phyloP scores from a whole-genome alignment of 176 grass and related monocot genomes.

The Paspalum notatum region DNA sequence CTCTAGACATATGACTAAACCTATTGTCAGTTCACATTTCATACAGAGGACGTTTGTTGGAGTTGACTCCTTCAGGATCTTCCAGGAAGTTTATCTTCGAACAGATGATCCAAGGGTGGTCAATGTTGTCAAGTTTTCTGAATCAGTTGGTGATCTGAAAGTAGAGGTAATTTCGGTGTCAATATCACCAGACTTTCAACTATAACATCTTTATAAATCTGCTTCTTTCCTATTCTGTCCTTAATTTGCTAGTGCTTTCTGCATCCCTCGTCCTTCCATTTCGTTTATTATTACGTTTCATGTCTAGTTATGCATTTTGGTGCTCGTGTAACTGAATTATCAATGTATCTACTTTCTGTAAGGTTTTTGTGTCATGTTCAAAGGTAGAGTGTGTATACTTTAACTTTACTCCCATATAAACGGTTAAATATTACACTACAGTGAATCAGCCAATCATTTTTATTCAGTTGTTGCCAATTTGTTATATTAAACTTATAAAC shows the following conservation, averaged over 20 bases:
- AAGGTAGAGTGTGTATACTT: neutral
- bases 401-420: neutral
- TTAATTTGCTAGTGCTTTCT: constrained; percentile 13
- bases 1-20: neutral
- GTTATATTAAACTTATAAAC: neutral
- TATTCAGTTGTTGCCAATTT: neutral
- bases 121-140: constrained; percentile 95
- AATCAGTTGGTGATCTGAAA: constrained; percentile 82
- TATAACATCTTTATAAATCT: constrained; percentile 19
- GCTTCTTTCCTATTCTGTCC: neutral
- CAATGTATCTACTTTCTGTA: constrained; percentile 8
- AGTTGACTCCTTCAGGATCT: constrained; percentile 88
- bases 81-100: constrained; percentile 93
- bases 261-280: constrained; percentile 1
- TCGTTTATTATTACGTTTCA: neutral
- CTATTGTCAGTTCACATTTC: constrained; percentile 28
- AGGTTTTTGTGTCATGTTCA: constrained; percentile 2
- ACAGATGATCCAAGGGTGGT: constrained; percentile 84
- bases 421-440: neutral
- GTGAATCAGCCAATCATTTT: neutral
- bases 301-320: constrained; percentile 8
- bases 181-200: neutral
- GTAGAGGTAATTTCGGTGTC: constrained; percentile 71
- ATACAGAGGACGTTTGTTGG: constrained; percentile 94
- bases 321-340: neutral